Percentiles rank a stretch among this genome's conserved stretches.
These are phyloP conservation scores for Russula brevipes DNA, from an alignment of 768 basidiomycete genomes.

Conservation along the genomic window DNA sequence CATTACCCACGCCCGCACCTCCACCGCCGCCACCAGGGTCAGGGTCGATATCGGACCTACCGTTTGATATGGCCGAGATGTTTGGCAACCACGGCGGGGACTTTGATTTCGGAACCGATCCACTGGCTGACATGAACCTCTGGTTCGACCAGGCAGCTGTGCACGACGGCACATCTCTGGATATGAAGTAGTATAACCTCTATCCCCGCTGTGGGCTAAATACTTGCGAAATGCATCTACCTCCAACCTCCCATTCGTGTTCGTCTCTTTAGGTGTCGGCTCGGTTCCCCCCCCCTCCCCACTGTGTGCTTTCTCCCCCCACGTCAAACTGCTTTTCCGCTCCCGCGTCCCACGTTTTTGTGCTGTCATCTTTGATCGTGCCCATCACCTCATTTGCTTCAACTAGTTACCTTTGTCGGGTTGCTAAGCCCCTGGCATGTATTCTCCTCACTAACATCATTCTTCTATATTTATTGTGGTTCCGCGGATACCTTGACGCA, in stretches of 20 bases:
- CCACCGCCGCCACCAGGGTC: not conserved
- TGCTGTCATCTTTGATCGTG: not conserved
- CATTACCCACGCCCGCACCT: conserved; percentile 1
- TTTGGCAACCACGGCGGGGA: conserved; percentile 9
- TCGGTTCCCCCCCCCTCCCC: not conserved
- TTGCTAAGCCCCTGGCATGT: conserved; percentile 4
- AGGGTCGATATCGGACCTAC: not conserved
- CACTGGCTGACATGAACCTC: conserved; percentile 8
- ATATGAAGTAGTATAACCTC: conserved; percentile 8
- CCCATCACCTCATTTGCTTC: conserved; percentile 7
- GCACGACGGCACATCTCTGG: conserved; percentile 2
- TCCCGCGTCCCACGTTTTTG: conserved; percentile 5
- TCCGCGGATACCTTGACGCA: conserved; percentile 21
- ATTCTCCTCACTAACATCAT: conserved; percentile 13
- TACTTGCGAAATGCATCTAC: not conserved
- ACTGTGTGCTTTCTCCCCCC: not conserved
- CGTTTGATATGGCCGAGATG: conserved; percentile 17
- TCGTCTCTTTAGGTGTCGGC: conserved; percentile 10
- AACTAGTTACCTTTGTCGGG: conserved; percentile 5
- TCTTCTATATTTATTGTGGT: conserved; percentile 22
- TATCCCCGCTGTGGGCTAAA: not conserved
- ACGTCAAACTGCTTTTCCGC: not conserved
- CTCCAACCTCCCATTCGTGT: not conserved
- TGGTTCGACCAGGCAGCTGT: conserved; percentile 11
- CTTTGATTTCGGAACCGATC: conserved; percentile 6